A percentile compares a stretch with the other conserved stretches of the same genome.
Conservation (phyloP, 306 rosid species). For the Pyrus pyrifolia region DNA sequence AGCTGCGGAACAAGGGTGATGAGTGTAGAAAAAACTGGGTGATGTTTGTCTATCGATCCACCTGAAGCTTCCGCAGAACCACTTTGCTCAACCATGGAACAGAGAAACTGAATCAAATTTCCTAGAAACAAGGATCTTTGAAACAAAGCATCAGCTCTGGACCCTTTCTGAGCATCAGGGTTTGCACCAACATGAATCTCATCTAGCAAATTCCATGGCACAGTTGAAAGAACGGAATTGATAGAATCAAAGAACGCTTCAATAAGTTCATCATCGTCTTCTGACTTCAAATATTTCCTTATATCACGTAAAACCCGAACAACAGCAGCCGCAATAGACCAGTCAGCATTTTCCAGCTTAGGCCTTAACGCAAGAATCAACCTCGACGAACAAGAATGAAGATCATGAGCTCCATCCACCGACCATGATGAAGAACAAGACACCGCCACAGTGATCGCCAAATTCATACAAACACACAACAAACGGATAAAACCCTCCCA, state of each 20-base stretch:
- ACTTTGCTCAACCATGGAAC: conserved; percentile 62
- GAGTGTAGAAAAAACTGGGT: conserved; percentile 35
- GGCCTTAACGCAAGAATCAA: conserved; percentile 22
- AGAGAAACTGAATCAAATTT: conserved; percentile 61
- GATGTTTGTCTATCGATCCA: conserved; percentile 32
- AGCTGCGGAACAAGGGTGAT: conserved; percentile 56
- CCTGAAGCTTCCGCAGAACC: conserved; percentile 34
- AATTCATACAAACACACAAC: conserved; percentile 41
- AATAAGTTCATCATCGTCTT: conserved; percentile 35
- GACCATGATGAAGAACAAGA: conserved; percentile 11
- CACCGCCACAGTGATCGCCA: conserved; percentile 29
- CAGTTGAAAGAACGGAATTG: conserved; percentile 42
- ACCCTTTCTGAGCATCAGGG: conserved; percentile 17
- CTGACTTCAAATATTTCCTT: conserved; percentile 50
- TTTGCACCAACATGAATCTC: conserved; percentile 20
- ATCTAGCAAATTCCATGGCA: conserved; percentile 52
- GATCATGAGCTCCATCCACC: conserved; percentile 23
- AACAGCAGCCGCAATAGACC: conserved; percentile 54
- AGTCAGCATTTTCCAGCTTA: conserved; percentile 42
- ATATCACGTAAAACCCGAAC: conserved; percentile 43
- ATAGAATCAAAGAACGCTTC: conserved; percentile 44
- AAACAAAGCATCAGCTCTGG: conserved; percentile 13
- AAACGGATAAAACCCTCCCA: conserved; percentile 31
- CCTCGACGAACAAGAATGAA: conserved; percentile 20
- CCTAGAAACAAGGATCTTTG: conserved; percentile 50